Base-by-base conservation (phyloP, 176 grass and related monocot genomes). In the Eragrostis nindensis region DNA sequence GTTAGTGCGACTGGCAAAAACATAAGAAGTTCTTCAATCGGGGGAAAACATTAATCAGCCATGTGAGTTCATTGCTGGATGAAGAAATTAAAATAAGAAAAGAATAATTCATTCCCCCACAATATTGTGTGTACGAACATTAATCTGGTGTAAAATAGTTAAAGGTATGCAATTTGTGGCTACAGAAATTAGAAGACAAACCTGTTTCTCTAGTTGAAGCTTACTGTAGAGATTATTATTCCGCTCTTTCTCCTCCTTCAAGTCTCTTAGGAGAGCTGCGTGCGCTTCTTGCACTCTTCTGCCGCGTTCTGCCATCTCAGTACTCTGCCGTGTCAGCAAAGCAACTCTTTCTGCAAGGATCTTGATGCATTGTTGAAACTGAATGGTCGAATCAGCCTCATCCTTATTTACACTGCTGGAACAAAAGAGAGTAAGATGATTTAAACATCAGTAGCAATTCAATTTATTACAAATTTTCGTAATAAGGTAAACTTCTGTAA, bases 321-420 rank as follows among this genome's bases (percentile, higher is more conserved):
- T 47, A 29, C 74, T 91, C 73, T 91, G 90, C 26, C 80, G 72
- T n/a, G 82, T 88, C 27, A 95, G 74, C 71, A 91, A 75, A 61
- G 62, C 52, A 71, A 99, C 90, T 82, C 88, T 95, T 16, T 99
- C 96, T 24, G 89, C 89, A 59, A 99, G 92, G 52, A 88, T 84
- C 53, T 93, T 91, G 62, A 99, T 99, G 68, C 88, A 99, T 85
- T 90, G 81, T 71, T 95, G 96, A 71, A 99, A 99, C 75, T 99
- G 89, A 67, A 66, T 59, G 42, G 84, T 87, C 4, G 69, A 75
- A 60, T 99, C 96, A 82, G 85, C 84, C 82, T 99, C 96, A 88
- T 93, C 96, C 92, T 95, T 95, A 80, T 91, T 95, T 79, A 75
- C 32, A 42, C 86, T 86, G 78, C 89, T 99, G 79, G 9, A 73